A percentile compares a stretch with the other conserved stretches of the same genome.
Evolutionary conservation across 306 rosid species (phyloP).

Genomic region (Cucumis cinereus): DNA sequence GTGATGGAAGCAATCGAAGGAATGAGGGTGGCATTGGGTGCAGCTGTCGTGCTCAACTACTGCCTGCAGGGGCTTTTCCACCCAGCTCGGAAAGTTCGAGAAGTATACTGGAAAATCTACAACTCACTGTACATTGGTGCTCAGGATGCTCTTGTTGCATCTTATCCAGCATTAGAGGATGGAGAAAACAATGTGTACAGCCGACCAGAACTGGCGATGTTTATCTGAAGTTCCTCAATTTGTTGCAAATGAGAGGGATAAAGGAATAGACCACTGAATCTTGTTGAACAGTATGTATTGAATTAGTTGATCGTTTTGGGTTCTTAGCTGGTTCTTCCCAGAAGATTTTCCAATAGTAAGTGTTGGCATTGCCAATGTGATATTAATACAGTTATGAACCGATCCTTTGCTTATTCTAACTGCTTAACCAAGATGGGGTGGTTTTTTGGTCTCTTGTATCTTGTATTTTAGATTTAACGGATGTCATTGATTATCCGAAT

Average conservation of each 20-base stretch:
- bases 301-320: neutral
- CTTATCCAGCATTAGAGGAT: slow-evolving; percentile 53
- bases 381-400: neutral
- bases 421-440: neutral
- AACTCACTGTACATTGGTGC: slow-evolving; percentile 60
- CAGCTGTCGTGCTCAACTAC: slow-evolving; percentile 71
- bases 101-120: slow-evolving; percentile 72
- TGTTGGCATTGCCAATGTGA: neutral
- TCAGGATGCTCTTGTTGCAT: slow-evolving; percentile 69
- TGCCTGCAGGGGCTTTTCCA: slow-evolving; percentile 72
- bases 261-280: neutral
- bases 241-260: neutral
- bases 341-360: neutral
- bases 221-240: slow-evolving; percentile 12
- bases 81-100: slow-evolving; percentile 70
- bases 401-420: neutral
- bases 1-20: slow-evolving; percentile 99
- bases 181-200: slow-evolving; percentile 47
- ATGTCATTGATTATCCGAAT: neutral
- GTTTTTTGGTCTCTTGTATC: slow-evolving; percentile 2
- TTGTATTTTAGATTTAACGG: neutral
- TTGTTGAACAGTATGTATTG: neutral
- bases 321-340: neutral
- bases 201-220: slow-evolving; percentile 55
- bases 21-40: slow-evolving; percentile 92